Conservation (phyloP, 2,329 filamentous ascomycete genomes). For the Anisogramma anomala region DNA sequence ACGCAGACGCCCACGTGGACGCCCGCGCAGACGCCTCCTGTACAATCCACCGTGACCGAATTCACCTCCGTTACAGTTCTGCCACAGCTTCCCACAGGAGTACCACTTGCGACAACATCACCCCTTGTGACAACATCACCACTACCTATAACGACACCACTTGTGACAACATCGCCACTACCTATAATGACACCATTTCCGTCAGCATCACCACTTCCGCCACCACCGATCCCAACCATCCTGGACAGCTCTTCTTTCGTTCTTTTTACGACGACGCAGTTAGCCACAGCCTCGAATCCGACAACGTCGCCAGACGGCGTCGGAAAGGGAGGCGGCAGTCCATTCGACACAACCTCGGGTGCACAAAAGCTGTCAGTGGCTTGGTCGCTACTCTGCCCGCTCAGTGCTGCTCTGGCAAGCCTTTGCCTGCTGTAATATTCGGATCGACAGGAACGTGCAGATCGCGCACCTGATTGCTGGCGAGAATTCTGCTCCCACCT, state of each 20-base stretch:
- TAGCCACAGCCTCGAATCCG: no score
- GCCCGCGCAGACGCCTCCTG: conserved; percentile 2
- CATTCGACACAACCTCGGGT: conserved; percentile 11
- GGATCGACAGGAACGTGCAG: neutral
- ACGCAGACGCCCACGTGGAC: no score
- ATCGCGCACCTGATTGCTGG: neutral
- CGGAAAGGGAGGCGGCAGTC: conserved; percentile 13
- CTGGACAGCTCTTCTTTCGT: neutral
- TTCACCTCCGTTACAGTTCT: neutral
- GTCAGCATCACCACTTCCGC: no score
- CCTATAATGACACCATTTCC: no score
- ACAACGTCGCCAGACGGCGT: neutral
- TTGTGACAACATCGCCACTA: no score
- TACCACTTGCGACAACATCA: no score
- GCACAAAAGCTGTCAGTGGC: neutral
- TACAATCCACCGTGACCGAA: neutral
- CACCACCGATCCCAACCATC: neutral
- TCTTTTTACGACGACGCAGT: neutral
- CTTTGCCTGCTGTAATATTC: neutral
- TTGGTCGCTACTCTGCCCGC: conserved; percentile 4
- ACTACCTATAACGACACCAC: no score
- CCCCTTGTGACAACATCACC: no score
- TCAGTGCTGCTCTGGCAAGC: conserved; percentile 1
- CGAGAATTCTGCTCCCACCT: neutral
- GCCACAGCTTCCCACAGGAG: no score